These are phyloP conservation scores for Tolypocladium cylindrosporum DNA, from an alignment of 2,329 filamentous ascomycete species.

Conservation along the genomic window DNA sequence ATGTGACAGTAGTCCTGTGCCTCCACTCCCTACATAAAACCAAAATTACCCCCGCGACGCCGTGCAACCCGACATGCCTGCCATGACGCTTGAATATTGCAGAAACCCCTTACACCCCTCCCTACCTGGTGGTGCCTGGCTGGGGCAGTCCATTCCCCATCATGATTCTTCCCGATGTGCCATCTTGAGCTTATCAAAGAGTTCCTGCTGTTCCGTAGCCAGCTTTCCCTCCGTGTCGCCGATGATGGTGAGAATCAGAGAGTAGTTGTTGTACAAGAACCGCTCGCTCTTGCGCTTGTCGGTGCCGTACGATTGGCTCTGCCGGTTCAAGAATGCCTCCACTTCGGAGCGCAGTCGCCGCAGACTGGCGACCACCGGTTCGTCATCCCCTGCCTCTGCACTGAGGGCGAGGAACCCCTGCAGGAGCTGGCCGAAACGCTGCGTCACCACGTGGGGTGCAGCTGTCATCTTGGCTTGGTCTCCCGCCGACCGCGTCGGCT, in stretches of 20 bases:
- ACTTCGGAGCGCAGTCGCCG: conserved; percentile 69
- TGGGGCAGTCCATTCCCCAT: background rate
- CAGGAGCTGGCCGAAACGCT: conserved; percentile 88
- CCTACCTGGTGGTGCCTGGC: background rate
- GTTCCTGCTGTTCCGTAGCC: conserved; percentile 61
- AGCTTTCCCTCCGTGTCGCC: conserved; percentile 65
- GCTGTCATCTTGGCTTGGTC: conserved; percentile 56
- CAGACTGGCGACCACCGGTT: conserved; percentile 78
- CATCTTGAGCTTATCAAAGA: conserved; percentile 60
- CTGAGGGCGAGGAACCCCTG: conserved; percentile 77
- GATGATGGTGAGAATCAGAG: conserved; percentile 86
- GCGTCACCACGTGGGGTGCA: conserved; percentile 84
- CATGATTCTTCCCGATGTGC: conserved; percentile 39
- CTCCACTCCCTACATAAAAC: background rate
- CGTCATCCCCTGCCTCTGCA: conserved; percentile 86
- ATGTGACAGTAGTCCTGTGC: background rate
- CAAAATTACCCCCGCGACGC: background rate
- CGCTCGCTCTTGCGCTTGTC: conserved; percentile 75
- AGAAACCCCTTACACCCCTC: background rate
- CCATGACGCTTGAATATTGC: background rate
- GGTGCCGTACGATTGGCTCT: conserved; percentile 61
- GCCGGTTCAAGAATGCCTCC: conserved; percentile 69
- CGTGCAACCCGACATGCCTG: background rate
- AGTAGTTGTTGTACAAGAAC: conserved; percentile 95
- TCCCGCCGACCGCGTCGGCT: conserved; percentile 28